Evolutionary conservation across 768 basidiomycete genomes (phyloP), one percentile per base, ranked within the genome.

Genomic region (Boletales sp.): DNA sequence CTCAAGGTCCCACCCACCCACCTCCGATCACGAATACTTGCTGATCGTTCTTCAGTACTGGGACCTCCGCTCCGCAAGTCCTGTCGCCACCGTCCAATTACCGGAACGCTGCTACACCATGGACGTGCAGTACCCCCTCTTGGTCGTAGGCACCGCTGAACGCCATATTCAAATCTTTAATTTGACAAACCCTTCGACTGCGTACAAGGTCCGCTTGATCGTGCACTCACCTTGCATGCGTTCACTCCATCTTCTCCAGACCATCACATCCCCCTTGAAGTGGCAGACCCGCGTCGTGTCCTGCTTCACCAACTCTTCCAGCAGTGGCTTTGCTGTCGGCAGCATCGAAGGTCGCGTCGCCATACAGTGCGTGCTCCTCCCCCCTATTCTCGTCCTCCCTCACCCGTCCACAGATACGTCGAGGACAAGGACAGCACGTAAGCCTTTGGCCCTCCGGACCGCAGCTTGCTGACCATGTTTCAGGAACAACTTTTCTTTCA

Each of bases 131-230:
- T 86, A 84, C 59, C 86, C 89, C 4, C 74, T 94, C 24, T 82
- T 95, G 76, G 94, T 94, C 36, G 90, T 93, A 45, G 94, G 87
- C 29, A 95, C 92, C 1, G 95, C 93, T 7, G 94, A 97, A 52
- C 82, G 93, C 29, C 88, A 94, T 64, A 84, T 97, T 45, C 85
- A 90, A 66, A 89, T 95, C 54, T 88, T 83, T 74, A 89, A 95
- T 68, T 78, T 97, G 43, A 80, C 78, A 15, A 91, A 87, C 64
- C 94, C 94, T 2, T 85, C 78, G 19, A 76, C 82, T 1, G 70
- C 87, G 1, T 90, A 84, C 75, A 90, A 89, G 74, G 91, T 87
- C 37, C 31, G 43, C 48, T 42, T 60, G 47, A 19, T 52, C 49
- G 49, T 43, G 45, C 49, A 35, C 1, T 50, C 40, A 43, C 24